Evolutionary conservation across 2,329 filamentous ascomycete genomes (phyloP).

Genomic region (Thelonectria rubi): DNA sequence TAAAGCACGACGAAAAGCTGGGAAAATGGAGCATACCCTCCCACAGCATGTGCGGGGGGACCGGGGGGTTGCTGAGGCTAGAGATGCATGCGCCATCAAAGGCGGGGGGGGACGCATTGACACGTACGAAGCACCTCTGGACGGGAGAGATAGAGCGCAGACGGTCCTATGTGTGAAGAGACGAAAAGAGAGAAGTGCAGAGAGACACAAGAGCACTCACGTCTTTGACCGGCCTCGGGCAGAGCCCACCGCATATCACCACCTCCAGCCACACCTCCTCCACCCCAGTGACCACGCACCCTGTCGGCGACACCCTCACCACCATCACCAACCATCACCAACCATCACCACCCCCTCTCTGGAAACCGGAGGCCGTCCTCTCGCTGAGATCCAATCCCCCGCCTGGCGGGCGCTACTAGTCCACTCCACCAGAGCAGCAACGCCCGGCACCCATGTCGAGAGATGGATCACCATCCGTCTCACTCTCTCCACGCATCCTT

Average conservation of each 20-base stretch:
- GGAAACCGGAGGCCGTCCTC: too few relatives aligned
- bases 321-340: background rate
- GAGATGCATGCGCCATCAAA: background rate
- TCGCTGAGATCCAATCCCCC: slow-evolving; percentile 9
- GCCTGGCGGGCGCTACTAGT: slow-evolving; percentile 12
- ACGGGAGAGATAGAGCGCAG: background rate
- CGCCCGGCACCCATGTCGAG: slow-evolving; percentile 9
- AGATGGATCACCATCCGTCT: slow-evolving; percentile 7
- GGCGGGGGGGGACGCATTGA: background rate
- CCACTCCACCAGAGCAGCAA: slow-evolving; percentile 12
- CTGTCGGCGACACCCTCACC: slow-evolving; percentile 10
- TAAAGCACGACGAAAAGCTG: slow-evolving; percentile 2
- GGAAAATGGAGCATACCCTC: slow-evolving; percentile 1
- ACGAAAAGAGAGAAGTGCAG: slow-evolving; percentile 9
- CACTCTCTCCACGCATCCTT: background rate
- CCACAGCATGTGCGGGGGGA: background rate
- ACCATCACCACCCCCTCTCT: too few relatives aligned
- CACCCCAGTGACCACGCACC: slow-evolving; percentile 6
- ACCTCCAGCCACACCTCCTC: slow-evolving; percentile 6
- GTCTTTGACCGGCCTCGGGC: slow-evolving; percentile 12
- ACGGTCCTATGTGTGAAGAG: slow-evolving; percentile 1
- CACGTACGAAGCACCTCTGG: background rate
- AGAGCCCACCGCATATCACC: background rate
- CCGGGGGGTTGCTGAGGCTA: background rate
- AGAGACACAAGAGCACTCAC: slow-evolving; percentile 3